These are phyloP conservation scores for Boletellus deceptivus DNA, from an alignment of 1,284 basidiomycete species.

Conservation along the genomic window DNA sequence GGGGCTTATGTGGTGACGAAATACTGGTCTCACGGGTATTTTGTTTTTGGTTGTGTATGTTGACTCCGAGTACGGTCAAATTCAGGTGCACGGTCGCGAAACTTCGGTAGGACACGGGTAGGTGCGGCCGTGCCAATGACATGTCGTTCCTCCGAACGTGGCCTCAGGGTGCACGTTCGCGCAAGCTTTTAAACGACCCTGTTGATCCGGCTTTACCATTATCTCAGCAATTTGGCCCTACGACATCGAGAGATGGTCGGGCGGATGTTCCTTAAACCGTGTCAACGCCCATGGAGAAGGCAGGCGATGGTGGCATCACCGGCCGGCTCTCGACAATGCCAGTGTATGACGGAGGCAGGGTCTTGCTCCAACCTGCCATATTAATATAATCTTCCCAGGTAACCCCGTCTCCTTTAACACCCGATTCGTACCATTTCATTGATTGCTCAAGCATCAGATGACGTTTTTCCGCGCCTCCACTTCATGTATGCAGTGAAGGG, in stretches of 20 bases:
- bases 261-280: background rate
- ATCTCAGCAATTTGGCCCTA: background rate
- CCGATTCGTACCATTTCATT: slow-evolving; percentile 8
- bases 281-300: background rate
- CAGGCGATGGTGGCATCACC: background rate
- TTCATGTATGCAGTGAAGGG: background rate
- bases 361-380: background rate
- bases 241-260: background rate
- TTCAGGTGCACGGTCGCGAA: slow-evolving; percentile 22
- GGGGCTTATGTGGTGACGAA: slow-evolving; percentile 12
- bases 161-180: slow-evolving; percentile 3
- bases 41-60: slow-evolving; percentile 14
- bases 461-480: background rate
- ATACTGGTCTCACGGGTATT: slow-evolving; percentile 14
- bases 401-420: slow-evolving; percentile 6
- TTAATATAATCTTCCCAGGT: background rate
- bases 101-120: slow-evolving; percentile 1
- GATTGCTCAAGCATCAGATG: background rate
- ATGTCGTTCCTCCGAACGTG: background rate
- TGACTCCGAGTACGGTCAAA: slow-evolving; percentile 24
- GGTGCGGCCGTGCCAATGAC: background rate
- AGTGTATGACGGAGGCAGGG: background rate
- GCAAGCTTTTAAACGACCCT: background rate
- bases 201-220: background rate
- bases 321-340: background rate